Percentiles rank a stretch among this genome's conserved stretches.
Evolutionary conservation across 179 eudicot species (phyloP).

Genomic region (Nepenthes alata): DNA sequence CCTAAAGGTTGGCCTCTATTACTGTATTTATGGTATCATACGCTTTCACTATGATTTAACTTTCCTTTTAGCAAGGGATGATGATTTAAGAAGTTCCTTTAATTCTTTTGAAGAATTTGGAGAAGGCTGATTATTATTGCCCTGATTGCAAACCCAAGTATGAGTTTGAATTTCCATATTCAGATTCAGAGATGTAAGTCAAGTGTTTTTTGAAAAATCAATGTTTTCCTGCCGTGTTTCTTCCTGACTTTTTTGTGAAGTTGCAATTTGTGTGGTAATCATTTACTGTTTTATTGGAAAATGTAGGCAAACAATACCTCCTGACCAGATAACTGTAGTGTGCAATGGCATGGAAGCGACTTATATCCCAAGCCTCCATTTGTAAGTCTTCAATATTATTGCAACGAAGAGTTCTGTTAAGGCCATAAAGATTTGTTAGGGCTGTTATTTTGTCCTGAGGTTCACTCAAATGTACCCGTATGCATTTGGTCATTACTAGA

Average conservation of each 20-base stretch:
- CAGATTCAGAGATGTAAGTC: constrained; percentile 20
- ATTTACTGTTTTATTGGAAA: constrained; percentile 17
- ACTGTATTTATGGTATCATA: constrained; percentile 2
- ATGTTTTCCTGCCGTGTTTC: not conserved
- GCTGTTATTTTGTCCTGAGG: no score
- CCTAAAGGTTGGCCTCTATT: constrained; percentile 51
- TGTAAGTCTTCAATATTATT: constrained; percentile 41
- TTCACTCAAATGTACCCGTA: no score
- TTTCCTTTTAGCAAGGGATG: not conserved
- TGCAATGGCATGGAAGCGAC: constrained; percentile 81
- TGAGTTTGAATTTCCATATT: constrained; percentile 19
- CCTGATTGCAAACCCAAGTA: constrained; percentile 62
- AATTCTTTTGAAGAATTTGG: constrained; percentile 40
- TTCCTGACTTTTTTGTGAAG: not conserved
- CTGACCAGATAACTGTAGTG: constrained; percentile 56
- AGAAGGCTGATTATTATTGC: constrained; percentile 57
- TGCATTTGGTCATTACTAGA: no score
- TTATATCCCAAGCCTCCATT: constrained; percentile 57
- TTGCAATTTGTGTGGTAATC: constrained; percentile 2
- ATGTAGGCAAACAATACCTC: constrained; percentile 26
- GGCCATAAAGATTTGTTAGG: no score
- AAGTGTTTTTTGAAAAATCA: constrained; percentile 26
- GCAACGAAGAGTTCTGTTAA: not conserved
- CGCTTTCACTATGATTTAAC: not conserved
- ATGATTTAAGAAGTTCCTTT: not conserved